Conservation (phyloP, 140 eudicot genomes). For the Bidens hawaiensis region DNA sequence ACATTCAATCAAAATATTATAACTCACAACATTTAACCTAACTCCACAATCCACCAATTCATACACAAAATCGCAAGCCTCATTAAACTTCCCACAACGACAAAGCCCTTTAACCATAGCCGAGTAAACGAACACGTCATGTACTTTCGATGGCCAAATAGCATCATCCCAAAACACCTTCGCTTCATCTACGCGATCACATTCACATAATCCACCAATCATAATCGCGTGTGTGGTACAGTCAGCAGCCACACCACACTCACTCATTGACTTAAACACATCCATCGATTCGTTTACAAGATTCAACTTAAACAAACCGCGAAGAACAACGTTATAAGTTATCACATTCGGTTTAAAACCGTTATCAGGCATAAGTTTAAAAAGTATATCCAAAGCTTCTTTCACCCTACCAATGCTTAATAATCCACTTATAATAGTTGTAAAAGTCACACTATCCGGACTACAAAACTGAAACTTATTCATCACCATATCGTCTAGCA, state of each 20-base stretch:
- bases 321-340: conserved; percentile 71
- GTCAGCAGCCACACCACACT: conserved; percentile 46
- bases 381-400: conserved; percentile 62
- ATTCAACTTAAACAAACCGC: conserved; percentile 57
- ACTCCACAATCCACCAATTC: conserved; percentile 86
- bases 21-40: conserved; percentile 52
- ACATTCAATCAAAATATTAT: conserved; percentile 61
- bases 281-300: conserved; percentile 59
- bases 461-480: conserved; percentile 69
- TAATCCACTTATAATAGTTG: conserved; percentile 63
- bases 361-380: conserved; percentile 57
- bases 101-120: conserved; percentile 89
- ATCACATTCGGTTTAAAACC: conserved; percentile 61
- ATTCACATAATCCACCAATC: conserved; percentile 68
- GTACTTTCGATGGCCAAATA: conserved; percentile 86
- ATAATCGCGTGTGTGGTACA: conserved; percentile 62
- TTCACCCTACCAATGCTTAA: conserved; percentile 44
- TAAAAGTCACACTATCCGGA: conserved; percentile 84
- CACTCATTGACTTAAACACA: conserved; percentile 45
- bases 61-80: conserved; percentile 77
- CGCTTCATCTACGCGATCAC: conserved; percentile 57
- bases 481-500: conserved; percentile 63
- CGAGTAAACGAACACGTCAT: conserved; percentile 75
- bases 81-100: conserved; percentile 46
- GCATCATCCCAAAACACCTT: conserved; percentile 72